Evolutionary conservation across 805 yeast species (phyloP).

Genomic region (Candida schatavii): DNA sequence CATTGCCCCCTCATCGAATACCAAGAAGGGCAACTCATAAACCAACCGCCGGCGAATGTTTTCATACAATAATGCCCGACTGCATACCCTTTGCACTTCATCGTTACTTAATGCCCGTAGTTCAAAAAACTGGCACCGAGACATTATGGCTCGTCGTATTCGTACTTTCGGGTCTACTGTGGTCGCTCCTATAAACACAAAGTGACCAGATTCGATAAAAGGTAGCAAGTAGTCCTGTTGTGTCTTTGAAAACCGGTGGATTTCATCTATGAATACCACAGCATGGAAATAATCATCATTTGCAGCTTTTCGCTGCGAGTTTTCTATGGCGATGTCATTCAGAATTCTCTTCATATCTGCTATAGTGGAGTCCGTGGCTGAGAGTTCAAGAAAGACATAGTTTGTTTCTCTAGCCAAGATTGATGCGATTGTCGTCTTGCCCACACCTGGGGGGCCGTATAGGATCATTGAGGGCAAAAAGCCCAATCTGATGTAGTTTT

Average conservation of each 20-base stretch:
- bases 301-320: conserved; percentile 39
- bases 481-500: conserved; percentile 62
- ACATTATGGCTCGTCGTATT: conserved; percentile 74
- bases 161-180: conserved; percentile 89
- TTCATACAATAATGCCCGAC: conserved; percentile 50
- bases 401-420: conserved; percentile 55
- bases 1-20: conserved; percentile 13
- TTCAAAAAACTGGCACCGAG: conserved; percentile 80
- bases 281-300: conserved; percentile 11
- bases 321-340: conserved; percentile 46
- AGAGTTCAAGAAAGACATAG: conserved; percentile 69
- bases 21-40: conserved; percentile 11
- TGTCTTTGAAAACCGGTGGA: conserved; percentile 78
- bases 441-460: conserved; percentile 97
- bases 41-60: conserved; percentile 22
- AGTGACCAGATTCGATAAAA: conserved; percentile 77
- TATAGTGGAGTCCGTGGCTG: conserved; percentile 76
- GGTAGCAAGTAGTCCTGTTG: conserved; percentile 91
- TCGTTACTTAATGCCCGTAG: conserved; percentile 48
- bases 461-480: conserved; percentile 80
- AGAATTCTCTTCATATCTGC: conserved; percentile 61
- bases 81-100: conserved; percentile 53
- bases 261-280: conserved; percentile 85
- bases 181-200: conserved; percentile 90
- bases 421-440: conserved; percentile 83